These are phyloP conservation scores for Tolypocladium nubicola DNA, from an alignment of 2,329 filamentous ascomycete genomes.

Conservation along the genomic window DNA sequence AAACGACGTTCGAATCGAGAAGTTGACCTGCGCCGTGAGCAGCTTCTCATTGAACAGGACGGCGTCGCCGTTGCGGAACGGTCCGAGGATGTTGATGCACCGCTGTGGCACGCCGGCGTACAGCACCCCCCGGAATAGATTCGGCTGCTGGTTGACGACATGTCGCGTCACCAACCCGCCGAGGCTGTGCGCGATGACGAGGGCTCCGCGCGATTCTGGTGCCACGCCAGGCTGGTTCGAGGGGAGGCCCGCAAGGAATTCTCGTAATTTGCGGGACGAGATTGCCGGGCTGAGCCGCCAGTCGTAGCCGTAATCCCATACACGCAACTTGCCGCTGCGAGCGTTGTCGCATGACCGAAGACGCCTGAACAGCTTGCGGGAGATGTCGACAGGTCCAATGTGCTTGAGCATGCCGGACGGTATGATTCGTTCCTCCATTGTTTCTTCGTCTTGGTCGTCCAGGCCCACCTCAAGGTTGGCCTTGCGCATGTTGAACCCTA, in stretches of 20 bases:
- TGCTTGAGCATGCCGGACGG: conserved; percentile 83
- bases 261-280: conserved; percentile 59
- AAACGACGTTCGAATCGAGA: conserved; percentile 79
- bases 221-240: conserved; percentile 54
- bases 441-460: conserved; percentile 69
- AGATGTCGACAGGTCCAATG: conserved; percentile 86
- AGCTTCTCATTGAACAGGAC: conserved; percentile 83
- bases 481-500: conserved; percentile 82
- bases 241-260: conserved; percentile 63
- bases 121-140: conserved; percentile 75
- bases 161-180: conserved; percentile 83
- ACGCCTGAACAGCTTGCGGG: conserved; percentile 68
- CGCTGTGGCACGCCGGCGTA: conserved; percentile 78
- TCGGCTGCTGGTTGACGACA: conserved; percentile 73
- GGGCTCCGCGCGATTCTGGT: conserved; percentile 52
- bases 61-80: conserved; percentile 83
- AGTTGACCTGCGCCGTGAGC: conserved; percentile 86
- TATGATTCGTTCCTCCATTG: conserved; percentile 73
- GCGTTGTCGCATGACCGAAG: conserved; percentile 66
- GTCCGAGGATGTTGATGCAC: conserved; percentile 86
- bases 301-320: conserved; percentile 91
- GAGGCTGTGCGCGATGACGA: conserved; percentile 77
- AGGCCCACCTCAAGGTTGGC: conserved; percentile 84
- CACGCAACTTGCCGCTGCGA: conserved; percentile 56
- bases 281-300: conserved; percentile 80